These are phyloP conservation scores for Eutrema yunnanense DNA, from an alignment of 345 rosid species.

Conservation along the genomic window DNA sequence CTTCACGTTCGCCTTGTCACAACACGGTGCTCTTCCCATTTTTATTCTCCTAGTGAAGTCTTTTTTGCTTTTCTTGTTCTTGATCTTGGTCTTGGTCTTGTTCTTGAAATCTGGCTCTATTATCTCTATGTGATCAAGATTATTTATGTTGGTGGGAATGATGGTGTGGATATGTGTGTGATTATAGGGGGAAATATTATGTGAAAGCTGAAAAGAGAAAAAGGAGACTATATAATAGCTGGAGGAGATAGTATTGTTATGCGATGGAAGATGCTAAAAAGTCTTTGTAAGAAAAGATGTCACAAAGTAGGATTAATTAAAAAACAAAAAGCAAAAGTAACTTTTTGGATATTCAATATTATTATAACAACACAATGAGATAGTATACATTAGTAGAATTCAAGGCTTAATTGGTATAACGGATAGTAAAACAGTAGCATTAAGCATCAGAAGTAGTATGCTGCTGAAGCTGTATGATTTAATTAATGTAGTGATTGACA, in stretches of 20 bases:
- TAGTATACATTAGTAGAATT: background rate
- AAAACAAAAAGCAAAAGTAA: constrained; percentile 1
- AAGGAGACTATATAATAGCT: constrained; percentile 37
- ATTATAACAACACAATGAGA: background rate
- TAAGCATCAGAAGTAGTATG: too few relatives aligned
- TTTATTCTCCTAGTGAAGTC: background rate
- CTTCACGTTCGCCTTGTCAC: constrained; percentile 78
- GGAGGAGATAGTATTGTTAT: constrained; percentile 44
- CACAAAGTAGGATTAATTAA: background rate
- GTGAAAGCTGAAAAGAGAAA: constrained; percentile 9
- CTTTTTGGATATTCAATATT: background rate
- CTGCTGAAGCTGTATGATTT: too few relatives aligned
- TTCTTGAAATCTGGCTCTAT: background rate
- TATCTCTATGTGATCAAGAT: background rate
- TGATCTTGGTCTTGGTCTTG: background rate
- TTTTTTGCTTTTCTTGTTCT: background rate
- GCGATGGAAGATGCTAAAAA: constrained; percentile 36
- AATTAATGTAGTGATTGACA: too few relatives aligned
- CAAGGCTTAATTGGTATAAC: too few relatives aligned
- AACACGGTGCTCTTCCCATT: constrained; percentile 92
- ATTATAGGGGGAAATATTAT: constrained; percentile 4
- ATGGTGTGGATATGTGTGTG: constrained; percentile 13
- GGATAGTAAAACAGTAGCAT: too few relatives aligned
- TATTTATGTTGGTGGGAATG: constrained; percentile 13
- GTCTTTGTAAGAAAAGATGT: constrained; percentile 23